Evolutionary conservation across 345 rosid species (phyloP).

Genomic region (Dipteronia sinensis): DNA sequence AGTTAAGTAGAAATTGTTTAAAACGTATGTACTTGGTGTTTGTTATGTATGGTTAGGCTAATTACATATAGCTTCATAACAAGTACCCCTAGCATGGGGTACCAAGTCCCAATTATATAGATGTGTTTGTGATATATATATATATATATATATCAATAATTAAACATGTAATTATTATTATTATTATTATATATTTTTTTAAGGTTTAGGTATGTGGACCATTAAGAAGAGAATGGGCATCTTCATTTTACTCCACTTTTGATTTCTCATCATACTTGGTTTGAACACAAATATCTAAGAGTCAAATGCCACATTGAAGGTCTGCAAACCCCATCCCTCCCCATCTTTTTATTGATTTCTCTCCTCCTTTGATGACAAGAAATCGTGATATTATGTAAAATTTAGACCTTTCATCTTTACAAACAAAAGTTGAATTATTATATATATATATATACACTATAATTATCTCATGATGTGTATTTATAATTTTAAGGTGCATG

Average conservation of each 20-base stretch:
- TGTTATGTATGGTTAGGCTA: no score
- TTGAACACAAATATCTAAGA: constrained; percentile 40
- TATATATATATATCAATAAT: no score
- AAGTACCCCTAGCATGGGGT: neutral
- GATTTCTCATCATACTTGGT: constrained; percentile 33
- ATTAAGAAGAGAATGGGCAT: constrained; percentile 6
- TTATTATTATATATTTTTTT: neutral
- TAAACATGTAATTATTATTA: no score
- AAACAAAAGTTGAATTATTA: no score
- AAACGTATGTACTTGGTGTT: no score
- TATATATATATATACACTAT: neutral
- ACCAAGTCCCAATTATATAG: neutral
- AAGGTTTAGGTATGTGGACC: constrained; percentile 27
- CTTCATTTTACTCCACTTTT: constrained; percentile 20
- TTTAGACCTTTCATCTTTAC: neutral
- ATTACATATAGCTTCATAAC: neutral
- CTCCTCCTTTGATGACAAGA: constrained; percentile 21
- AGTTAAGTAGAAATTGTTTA: no score
- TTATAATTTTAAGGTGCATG: no score
- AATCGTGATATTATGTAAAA: constrained; percentile 9
- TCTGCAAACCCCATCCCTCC: constrained; percentile 28
- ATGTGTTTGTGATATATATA: no score
- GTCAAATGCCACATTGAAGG: constrained; percentile 45
- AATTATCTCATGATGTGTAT: no score
- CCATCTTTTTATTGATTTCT: constrained; percentile 8